Evolutionary conservation across 2,329 filamentous ascomycete genomes (phyloP).

Genomic region (Calonectria multiphialidica): DNA sequence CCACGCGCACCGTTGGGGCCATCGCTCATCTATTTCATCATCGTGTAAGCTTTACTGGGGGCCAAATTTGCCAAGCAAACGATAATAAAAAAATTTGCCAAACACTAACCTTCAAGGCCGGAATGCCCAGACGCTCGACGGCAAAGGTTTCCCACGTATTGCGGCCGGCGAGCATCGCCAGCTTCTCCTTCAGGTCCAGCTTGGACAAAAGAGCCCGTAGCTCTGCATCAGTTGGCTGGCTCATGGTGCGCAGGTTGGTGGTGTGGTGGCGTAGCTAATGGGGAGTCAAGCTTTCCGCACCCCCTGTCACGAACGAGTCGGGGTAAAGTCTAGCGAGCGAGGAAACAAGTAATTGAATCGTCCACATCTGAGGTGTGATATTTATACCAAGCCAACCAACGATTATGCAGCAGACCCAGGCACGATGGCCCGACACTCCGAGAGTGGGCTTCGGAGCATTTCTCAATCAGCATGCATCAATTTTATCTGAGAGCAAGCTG

Average conservation of each 20-base stretch:
- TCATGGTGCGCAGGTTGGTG: not conserved
- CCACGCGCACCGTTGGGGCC: constrained; percentile 33
- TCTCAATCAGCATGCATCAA: not conserved
- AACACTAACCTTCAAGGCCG: not conserved
- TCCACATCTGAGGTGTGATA: not conserved
- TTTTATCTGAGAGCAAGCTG: not conserved
- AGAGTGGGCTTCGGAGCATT: not conserved
- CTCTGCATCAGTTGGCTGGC: not conserved
- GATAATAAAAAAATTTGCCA: not conserved
- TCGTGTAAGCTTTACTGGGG: not conserved
- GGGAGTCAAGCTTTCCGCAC: not conserved
- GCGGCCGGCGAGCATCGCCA: not conserved
- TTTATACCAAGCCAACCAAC: not conserved
- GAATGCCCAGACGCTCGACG: not conserved
- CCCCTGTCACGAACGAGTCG: not conserved
- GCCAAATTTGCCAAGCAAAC: not conserved
- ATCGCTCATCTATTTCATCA: constrained; percentile 7
- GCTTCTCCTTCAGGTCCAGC: not conserved
- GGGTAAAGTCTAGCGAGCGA: not conserved
- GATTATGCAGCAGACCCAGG: not conserved
- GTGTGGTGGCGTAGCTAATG: not conserved
- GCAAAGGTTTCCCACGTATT: not conserved
- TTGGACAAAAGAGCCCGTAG: not conserved
- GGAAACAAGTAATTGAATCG: not conserved
- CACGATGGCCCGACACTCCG: not conserved